Conservation (phyloP, 306 rosid species). For the Sesbania bispinosa region DNA sequence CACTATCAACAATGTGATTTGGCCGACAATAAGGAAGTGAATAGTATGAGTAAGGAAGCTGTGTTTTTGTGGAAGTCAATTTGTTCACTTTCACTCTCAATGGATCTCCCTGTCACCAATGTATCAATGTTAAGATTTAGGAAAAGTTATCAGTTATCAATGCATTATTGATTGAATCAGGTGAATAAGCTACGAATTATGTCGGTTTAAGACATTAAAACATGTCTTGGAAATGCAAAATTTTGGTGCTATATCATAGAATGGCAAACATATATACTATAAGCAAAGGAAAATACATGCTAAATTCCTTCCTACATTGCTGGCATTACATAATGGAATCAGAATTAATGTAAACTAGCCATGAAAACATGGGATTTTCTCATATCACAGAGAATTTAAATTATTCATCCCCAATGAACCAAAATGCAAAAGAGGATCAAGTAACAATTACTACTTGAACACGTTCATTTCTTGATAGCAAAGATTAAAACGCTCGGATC, state of each 20-base stretch:
- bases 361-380: not conserved
- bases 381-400: not conserved
- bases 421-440: not conserved
- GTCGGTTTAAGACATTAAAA: not conserved
- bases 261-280: not conserved
- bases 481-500: no score
- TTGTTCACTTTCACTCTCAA: constrained; percentile 24
- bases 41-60: constrained; percentile 31
- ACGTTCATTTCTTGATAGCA: not conserved
- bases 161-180: not conserved
- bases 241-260: not conserved
- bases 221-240: not conserved
- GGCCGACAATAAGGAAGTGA: constrained; percentile 32
- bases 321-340: not conserved
- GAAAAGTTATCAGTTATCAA: not conserved
- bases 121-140: not conserved
- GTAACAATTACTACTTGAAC: not conserved
- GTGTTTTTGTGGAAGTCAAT: constrained; percentile 21
- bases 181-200: not conserved
- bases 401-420: not conserved
- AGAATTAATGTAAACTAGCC: not conserved
- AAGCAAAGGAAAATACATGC: not conserved
- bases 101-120: constrained; percentile 20
- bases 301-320: not conserved
- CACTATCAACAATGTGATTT: not conserved